Evolutionary conservation across 495 filamentous ascomycete species (phyloP).

Genomic region (Baudoinia panamericana): DNA sequence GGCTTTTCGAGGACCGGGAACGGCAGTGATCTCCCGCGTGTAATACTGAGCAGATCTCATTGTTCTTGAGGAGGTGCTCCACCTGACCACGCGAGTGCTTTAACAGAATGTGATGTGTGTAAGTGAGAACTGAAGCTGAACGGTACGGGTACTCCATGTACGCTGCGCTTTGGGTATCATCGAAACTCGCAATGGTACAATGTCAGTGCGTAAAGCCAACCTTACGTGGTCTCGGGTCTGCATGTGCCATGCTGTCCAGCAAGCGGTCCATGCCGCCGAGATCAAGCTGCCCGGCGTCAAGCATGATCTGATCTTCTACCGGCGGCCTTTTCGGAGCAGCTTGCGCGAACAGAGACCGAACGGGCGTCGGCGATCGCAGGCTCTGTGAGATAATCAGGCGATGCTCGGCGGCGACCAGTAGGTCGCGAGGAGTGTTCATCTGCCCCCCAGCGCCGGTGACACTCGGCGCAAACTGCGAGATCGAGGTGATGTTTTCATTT

Average conservation of each 20-base stretch:
- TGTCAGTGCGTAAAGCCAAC: constrained; percentile 27
- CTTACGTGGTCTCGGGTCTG: constrained; percentile 15
- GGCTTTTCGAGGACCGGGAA: constrained; percentile 11
- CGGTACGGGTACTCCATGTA: no score
- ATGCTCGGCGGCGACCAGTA: constrained; percentile 27
- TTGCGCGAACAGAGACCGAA: constrained; percentile 4
- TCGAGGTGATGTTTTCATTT: constrained; percentile 23
- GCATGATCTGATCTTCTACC: constrained; percentile 24
- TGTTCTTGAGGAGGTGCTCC: constrained; percentile 25
- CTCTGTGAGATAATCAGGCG: constrained; percentile 25
- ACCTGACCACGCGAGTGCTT: constrained; percentile 23
- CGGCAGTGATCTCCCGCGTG: constrained; percentile 24
- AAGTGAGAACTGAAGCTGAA: not conserved
- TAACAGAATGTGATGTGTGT: not conserved
- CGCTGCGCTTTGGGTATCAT: not conserved
- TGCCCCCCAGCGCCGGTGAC: constrained; percentile 12
- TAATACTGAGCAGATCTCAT: constrained; percentile 29
- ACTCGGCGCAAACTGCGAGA: constrained; percentile 20
- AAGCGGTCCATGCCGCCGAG: constrained; percentile 30
- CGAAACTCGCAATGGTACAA: no score
- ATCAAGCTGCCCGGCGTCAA: constrained; percentile 27
- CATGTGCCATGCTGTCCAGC: constrained; percentile 26
- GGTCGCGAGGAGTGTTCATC: constrained; percentile 17
- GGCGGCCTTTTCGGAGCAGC: not conserved
- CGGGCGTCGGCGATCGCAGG: not conserved